Conservation (phyloP, 352 stramenopile species). For the Aphanomyces stellatus region DNA sequence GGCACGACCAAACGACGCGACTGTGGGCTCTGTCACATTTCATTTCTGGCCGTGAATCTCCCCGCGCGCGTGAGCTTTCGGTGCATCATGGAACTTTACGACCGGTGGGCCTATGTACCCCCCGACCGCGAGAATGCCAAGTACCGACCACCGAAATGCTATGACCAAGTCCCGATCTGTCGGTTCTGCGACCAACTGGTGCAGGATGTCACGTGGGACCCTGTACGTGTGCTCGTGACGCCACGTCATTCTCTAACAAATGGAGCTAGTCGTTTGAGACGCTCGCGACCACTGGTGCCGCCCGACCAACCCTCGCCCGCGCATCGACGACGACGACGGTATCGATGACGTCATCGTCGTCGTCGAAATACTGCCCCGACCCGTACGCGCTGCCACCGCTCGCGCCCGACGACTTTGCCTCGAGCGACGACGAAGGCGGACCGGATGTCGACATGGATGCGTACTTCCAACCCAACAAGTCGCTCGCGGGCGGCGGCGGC, state of each 20-base stretch:
- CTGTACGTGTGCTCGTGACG: neutral
- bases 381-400: slow-evolving; percentile 58
- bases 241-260: neutral
- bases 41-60: slow-evolving; percentile 47
- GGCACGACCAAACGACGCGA: slow-evolving; percentile 50
- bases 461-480: neutral
- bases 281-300: neutral
- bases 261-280: neutral
- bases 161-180: slow-evolving; percentile 60
- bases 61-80: slow-evolving; percentile 66
- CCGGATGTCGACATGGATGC: neutral
- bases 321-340: neutral
- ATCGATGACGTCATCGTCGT: neutral
- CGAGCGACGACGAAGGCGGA: neutral
- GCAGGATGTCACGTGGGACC: slow-evolving; percentile 26
- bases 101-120: slow-evolving; percentile 42
- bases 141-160: slow-evolving; percentile 55
- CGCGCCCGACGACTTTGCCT: slow-evolving; percentile 32
- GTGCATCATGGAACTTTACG: slow-evolving; percentile 68
- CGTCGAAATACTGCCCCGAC: slow-evolving; percentile 34
- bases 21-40: slow-evolving; percentile 51
- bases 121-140: slow-evolving; percentile 38
- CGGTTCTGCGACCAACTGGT: slow-evolving; percentile 69
- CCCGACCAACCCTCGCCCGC: neutral
- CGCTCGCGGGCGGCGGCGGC: too few relatives aligned